These are phyloP conservation scores for Ormosia emarginata DNA, from an alignment of 306 rosid genomes.

Conservation along the genomic window DNA sequence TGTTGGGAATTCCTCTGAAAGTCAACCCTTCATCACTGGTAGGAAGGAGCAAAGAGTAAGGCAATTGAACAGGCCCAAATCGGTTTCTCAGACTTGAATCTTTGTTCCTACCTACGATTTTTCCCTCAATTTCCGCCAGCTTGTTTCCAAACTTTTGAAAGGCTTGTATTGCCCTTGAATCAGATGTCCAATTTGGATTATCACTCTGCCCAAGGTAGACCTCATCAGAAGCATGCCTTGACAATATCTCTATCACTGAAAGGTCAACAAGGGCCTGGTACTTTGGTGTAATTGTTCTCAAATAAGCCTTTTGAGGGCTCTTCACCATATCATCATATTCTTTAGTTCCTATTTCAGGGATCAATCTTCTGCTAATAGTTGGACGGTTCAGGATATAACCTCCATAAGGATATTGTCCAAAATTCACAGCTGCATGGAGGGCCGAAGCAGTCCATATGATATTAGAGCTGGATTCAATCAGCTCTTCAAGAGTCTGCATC, in stretches of 20 bases:
- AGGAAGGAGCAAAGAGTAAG: constrained; percentile 66
- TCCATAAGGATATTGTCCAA: constrained; percentile 65
- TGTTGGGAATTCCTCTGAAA: constrained; percentile 66
- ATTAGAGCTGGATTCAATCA: constrained; percentile 35
- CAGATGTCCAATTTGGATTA: constrained; percentile 26
- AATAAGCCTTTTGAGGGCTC: constrained; percentile 34
- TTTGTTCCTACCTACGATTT: background rate
- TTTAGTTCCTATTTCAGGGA: constrained; percentile 42
- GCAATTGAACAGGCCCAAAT: constrained; percentile 45
- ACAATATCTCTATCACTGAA: constrained; percentile 57
- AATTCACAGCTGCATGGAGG: constrained; percentile 61
- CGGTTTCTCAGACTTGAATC: constrained; percentile 30
- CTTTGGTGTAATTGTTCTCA: constrained; percentile 56
- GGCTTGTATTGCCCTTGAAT: constrained; percentile 1
- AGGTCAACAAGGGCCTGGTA: constrained; percentile 37
- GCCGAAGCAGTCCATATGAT: constrained; percentile 64
- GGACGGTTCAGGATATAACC: constrained; percentile 66
- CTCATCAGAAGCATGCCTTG: constrained; percentile 60
- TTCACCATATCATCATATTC: constrained; percentile 44
- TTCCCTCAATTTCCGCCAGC: constrained; percentile 6
- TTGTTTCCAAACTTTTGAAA: constrained; percentile 19
- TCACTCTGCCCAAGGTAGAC: constrained; percentile 48
- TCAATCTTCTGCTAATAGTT: constrained; percentile 42
- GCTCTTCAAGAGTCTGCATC: constrained; percentile 34
- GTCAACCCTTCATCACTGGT: constrained; percentile 52